Evolutionary conservation across 495 filamentous ascomycete species (phyloP).

Genomic region (Echria macrotheca): DNA sequence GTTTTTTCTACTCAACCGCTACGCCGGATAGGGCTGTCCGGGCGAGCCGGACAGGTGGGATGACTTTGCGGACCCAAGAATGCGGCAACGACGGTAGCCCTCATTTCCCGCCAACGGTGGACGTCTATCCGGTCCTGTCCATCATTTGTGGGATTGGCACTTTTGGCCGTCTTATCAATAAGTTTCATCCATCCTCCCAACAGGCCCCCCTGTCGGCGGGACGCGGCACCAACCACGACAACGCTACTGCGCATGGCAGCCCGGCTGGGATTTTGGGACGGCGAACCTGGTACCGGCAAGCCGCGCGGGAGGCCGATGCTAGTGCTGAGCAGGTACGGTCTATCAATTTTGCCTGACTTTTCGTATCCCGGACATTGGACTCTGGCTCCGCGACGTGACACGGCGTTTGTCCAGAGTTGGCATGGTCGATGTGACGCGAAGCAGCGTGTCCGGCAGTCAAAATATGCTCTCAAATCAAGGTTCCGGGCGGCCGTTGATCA

Average conservation of each 20-base stretch:
- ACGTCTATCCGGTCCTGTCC: no score
- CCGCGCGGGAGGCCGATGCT: neutral
- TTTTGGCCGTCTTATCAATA: neutral
- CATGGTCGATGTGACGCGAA: neutral
- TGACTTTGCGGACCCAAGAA: constrained; percentile 5
- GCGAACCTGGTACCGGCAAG: neutral
- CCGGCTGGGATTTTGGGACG: neutral
- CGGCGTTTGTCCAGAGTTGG: neutral
- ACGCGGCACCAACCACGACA: neutral
- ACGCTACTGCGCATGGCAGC: neutral
- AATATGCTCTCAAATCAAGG: no score
- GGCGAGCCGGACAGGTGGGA: neutral
- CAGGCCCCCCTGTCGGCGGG: constrained; percentile 1
- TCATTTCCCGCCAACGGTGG: constrained; percentile 1
- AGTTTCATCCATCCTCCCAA: neutral
- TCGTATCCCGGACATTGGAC: neutral
- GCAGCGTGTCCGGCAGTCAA: neutral
- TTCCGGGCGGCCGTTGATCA: no score
- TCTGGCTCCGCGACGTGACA: neutral
- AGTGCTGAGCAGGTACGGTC: constrained; percentile 4
- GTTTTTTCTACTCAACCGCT: neutral
- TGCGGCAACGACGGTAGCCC: neutral
- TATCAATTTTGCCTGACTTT: neutral
- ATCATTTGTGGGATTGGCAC: no score
- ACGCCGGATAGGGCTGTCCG: constrained; percentile 5